phyloP scores from a whole-genome alignment of 2,329 filamentous ascomycete genomes.

The Chrysosporium keratinophilum region DNA sequence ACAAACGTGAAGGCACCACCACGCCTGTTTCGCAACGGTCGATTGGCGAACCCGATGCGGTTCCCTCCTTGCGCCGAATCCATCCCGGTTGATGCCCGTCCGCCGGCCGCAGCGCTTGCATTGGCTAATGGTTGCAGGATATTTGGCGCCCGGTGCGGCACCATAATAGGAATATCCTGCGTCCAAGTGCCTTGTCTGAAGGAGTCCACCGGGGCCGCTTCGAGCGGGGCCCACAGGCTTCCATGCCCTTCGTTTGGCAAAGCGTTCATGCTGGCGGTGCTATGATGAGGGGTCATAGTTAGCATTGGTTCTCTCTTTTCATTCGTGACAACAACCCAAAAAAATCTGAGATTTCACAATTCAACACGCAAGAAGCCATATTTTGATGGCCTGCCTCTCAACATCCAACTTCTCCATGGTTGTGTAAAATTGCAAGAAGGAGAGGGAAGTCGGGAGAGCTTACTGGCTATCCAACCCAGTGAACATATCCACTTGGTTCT shows the following conservation, averaged over 20 bases:
- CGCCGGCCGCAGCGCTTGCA: not conserved
- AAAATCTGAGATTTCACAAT: not conserved
- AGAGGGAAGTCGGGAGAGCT: not conserved
- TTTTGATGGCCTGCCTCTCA: not conserved
- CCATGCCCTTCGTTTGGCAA: not conserved
- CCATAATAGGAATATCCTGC: not conserved
- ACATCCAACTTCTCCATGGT: not conserved
- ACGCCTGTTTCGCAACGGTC: not conserved
- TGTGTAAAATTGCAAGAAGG: not conserved
- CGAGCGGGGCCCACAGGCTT: not conserved
- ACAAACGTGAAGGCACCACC: not conserved
- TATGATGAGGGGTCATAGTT: conserved; percentile 4
- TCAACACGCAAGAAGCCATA: too few species aligned
- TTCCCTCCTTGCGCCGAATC: not conserved
- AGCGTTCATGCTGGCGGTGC: not conserved
- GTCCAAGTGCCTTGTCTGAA: not conserved
- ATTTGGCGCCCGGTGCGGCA: not conserved
- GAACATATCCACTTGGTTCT: not conserved
- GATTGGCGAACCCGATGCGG: not conserved
- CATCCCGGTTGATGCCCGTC: not conserved
- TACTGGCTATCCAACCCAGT: not conserved
- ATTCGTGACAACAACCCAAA: not conserved
- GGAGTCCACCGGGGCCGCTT: not conserved
- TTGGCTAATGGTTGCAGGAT: not conserved
- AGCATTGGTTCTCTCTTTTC: conserved; percentile 1